phyloP scores from a whole-genome alignment of 768 basidiomycete species.

The Roridomyces roridus region DNA sequence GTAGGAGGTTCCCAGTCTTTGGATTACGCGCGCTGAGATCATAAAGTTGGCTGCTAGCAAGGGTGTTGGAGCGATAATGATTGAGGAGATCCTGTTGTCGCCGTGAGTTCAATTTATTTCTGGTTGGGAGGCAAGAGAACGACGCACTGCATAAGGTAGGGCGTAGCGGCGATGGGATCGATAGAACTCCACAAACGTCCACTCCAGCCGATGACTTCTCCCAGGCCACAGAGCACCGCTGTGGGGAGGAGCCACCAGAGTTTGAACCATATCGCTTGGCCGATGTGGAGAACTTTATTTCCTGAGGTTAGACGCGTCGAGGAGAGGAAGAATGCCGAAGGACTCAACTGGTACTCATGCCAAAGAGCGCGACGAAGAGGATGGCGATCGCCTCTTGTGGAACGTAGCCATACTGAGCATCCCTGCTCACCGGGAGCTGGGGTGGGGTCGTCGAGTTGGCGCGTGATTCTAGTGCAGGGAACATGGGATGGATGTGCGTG shows the following conservation, averaged over 20 bases:
- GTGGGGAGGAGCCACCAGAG: constrained; percentile 63
- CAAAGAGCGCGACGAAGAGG: constrained; percentile 34
- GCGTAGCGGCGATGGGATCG: constrained; percentile 23
- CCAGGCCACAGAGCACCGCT: constrained; percentile 47
- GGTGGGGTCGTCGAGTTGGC: too few species aligned
- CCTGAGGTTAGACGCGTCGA: neutral
- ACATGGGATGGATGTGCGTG: too few species aligned
- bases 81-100: constrained; percentile 42
- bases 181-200: constrained; percentile 57
- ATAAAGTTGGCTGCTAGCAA: constrained; percentile 63
- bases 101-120: neutral
- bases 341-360: constrained; percentile 42
- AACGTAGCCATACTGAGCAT: constrained; percentile 6
- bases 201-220: constrained; percentile 62
- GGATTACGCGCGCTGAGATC: constrained; percentile 52
- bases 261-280: constrained; percentile 48
- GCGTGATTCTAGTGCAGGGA: too few species aligned
- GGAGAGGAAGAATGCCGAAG: neutral
- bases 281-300: constrained; percentile 49
- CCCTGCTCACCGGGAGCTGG: neutral
- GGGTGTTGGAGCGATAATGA: constrained; percentile 61
- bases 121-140: neutral
- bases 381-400: constrained; percentile 1
- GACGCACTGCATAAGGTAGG: constrained; percentile 51
- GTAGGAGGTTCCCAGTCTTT: constrained; percentile 50